These are phyloP conservation scores for Euphorbia lathyris DNA, from an alignment of 345 rosid genomes.

Conservation along the genomic window DNA sequence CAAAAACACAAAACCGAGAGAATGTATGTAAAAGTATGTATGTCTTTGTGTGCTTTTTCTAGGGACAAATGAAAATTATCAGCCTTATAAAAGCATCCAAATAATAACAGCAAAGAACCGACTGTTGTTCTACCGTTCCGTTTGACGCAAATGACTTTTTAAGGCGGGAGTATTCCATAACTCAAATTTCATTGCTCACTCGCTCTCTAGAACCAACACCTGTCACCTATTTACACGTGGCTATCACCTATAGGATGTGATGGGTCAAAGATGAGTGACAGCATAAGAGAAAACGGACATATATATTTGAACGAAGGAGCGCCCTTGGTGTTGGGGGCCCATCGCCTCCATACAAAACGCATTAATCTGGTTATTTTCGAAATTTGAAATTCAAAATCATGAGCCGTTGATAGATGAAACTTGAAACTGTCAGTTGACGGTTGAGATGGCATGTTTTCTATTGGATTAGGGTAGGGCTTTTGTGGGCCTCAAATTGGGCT, in stretches of 20 bases:
- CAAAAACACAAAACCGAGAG: background rate
- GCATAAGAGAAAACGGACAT: background rate
- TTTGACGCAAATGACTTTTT: background rate
- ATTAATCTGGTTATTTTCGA: constrained; percentile 3
- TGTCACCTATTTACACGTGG: background rate
- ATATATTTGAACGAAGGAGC: constrained; percentile 11
- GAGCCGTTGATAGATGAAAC: constrained; percentile 13
- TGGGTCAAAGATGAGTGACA: background rate
- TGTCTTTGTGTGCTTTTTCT: background rate
- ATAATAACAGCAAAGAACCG: background rate
- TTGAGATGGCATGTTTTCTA: background rate
- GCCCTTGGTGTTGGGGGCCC: constrained; percentile 2
- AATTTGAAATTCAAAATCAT: constrained; percentile 19
- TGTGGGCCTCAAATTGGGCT: background rate
- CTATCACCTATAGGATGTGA: background rate
- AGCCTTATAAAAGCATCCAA: constrained; percentile 2
- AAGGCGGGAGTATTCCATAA: constrained; percentile 27
- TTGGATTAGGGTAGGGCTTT: background rate
- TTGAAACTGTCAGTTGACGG: background rate
- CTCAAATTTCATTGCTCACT: constrained; percentile 11
- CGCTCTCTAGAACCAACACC: background rate
- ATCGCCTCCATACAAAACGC: background rate
- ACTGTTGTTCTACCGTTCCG: background rate
- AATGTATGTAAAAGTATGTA: background rate
- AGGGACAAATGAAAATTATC: background rate